Evolutionary conservation across 164 flowering plant genomes (phyloP).

Genomic region (Nymphaea thermarum): DNA sequence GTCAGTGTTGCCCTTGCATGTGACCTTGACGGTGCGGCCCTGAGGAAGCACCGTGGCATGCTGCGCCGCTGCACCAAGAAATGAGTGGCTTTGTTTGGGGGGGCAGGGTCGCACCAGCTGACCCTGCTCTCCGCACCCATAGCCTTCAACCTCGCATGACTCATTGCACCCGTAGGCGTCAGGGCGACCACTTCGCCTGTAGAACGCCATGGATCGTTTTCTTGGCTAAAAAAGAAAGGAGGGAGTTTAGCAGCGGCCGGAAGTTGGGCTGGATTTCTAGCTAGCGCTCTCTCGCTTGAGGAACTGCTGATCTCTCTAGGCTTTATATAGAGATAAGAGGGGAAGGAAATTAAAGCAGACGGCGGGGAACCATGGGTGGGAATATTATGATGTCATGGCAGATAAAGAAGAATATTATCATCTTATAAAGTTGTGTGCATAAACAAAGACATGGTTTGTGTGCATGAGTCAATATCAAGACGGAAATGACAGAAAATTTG

Average conservation of each 20-base stretch:
- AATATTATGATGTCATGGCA: not conserved
- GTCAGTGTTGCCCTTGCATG: slow-evolving; percentile 4
- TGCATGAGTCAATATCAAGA: no score
- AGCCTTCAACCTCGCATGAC: not conserved
- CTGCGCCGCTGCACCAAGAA: not conserved
- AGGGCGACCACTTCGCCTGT: not conserved
- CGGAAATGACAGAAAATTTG: no score
- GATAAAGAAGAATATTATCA: not conserved
- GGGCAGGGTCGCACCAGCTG: not conserved
- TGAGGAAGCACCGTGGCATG: not conserved
- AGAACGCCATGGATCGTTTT: not conserved
- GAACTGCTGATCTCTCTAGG: not conserved
- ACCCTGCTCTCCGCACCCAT: not conserved
- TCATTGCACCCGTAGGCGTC: not conserved
- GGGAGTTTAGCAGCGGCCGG: not conserved
- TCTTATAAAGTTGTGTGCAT: not conserved
- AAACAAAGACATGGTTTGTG: no score
- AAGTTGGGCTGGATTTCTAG: not conserved
- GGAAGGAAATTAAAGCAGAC: no score
- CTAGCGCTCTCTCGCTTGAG: not conserved
- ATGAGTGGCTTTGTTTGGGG: not conserved
- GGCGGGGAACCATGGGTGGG: not conserved
- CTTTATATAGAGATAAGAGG: not conserved
- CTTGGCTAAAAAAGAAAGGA: not conserved
- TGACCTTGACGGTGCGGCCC: slow-evolving; percentile 1